These are phyloP conservation scores for Spizellomyces punctatus DNA, from an alignment of 192 early-diverging fungal species.

Conservation along the genomic window DNA sequence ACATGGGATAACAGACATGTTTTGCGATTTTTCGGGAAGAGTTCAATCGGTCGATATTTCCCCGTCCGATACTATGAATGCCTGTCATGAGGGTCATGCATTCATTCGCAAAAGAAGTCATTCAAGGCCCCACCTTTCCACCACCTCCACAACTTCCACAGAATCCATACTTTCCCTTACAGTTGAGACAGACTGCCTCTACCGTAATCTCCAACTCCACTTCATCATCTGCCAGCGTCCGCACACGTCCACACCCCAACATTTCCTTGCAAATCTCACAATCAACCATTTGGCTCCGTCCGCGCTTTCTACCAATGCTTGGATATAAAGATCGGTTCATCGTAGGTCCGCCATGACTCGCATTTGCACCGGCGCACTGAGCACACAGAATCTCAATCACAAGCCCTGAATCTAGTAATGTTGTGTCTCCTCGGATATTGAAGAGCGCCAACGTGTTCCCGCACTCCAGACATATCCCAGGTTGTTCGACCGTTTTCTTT, in stretches of 20 bases:
- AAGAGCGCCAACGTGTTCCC: slow-evolving; percentile 13
- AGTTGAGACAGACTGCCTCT: slow-evolving; percentile 21
- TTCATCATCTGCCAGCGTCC: not conserved
- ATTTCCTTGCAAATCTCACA: slow-evolving; percentile 37
- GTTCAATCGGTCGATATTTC: slow-evolving; percentile 49
- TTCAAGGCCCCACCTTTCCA: slow-evolving; percentile 24
- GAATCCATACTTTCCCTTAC: slow-evolving; percentile 21
- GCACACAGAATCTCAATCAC: too few species aligned
- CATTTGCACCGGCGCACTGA: too few species aligned
- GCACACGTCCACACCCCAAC: not conserved
- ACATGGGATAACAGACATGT: slow-evolving; percentile 48
- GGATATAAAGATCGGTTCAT: not conserved
- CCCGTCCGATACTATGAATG: slow-evolving; percentile 46
- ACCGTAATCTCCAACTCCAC: not conserved
- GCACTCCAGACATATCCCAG: slow-evolving; percentile 4
- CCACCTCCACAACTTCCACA: slow-evolving; percentile 28
- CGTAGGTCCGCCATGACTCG: not conserved
- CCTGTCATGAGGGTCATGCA: slow-evolving; percentile 23
- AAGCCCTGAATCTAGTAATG: not conserved
- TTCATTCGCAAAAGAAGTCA: slow-evolving; percentile 43
- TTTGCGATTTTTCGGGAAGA: slow-evolving; percentile 39
- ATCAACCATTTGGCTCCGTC: slow-evolving; percentile 8
- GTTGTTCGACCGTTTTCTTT: slow-evolving; percentile 23
- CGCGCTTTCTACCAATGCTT: slow-evolving; percentile 11
- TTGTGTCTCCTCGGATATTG: slow-evolving; percentile 10